Conservation (phyloP, 2,329 filamentous ascomycete species). For the Plectosphaerella sp. region DNA sequence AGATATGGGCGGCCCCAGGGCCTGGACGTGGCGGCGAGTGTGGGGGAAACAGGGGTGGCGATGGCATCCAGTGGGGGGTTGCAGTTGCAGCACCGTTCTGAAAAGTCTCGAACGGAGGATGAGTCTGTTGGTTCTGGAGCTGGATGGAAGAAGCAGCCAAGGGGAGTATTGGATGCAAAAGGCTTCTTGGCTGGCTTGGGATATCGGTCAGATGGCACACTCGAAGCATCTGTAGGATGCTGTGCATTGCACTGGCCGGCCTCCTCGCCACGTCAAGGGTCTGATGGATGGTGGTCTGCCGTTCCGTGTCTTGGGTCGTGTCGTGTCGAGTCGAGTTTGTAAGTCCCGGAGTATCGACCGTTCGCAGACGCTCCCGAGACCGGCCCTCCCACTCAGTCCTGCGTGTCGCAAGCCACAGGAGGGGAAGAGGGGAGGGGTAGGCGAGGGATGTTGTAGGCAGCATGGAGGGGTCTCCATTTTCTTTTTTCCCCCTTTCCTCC, state of each 20-base stretch:
- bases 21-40: neutral
- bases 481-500: no score
- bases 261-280: neutral
- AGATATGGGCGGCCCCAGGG: neutral
- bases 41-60: neutral
- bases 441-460: no score
- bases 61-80: neutral
- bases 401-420: neutral
- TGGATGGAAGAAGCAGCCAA: neutral
- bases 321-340: no score
- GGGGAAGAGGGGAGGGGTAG: neutral
- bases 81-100: no score
- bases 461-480: no score
- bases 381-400: neutral
- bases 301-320: no score
- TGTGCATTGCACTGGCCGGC: no score
- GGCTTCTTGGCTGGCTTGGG: neutral
- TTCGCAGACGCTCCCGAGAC: neutral
- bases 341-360: no score
- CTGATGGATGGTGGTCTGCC: neutral
- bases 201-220: no score
- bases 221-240: no score
- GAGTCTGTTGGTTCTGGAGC: neutral
- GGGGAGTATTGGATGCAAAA: neutral
- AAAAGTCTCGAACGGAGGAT: no score